phyloP scores from a whole-genome alignment of 495 filamentous ascomycete species.

The Penicillium flavigenum region DNA sequence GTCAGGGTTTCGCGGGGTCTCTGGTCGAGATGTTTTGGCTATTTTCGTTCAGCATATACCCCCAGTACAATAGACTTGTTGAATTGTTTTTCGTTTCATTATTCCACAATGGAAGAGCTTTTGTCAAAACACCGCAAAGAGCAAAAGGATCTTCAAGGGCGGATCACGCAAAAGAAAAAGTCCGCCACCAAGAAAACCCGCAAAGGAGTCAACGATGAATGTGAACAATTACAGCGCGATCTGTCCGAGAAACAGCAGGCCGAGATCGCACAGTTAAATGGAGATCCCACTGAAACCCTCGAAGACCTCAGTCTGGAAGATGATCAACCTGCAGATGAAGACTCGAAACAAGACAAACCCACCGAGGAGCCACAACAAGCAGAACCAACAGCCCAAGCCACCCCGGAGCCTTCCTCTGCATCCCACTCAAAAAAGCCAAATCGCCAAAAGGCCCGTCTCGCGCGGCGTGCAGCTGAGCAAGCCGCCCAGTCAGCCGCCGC shows the following conservation, averaged over 20 bases:
- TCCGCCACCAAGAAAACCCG: conserved; percentile 93
- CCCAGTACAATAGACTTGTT: neutral
- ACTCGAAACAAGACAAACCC: conserved; percentile 12
- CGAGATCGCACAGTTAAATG: conserved; percentile 63
- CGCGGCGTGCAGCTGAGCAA: conserved; percentile 81
- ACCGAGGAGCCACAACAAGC: conserved; percentile 7
- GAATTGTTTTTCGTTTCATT: conserved; percentile 2
- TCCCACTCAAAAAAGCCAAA: conserved; percentile 69
- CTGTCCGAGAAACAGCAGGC: conserved; percentile 64
- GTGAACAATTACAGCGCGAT: conserved; percentile 67
- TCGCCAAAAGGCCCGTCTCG: conserved; percentile 85
- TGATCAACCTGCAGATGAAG: conserved; percentile 22
- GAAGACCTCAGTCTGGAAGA: conserved; percentile 35
- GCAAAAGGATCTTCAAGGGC: conserved; percentile 76
- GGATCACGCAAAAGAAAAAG: conserved; percentile 93
- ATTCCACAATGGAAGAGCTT: conserved; percentile 63
- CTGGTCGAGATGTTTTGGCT: conserved; percentile 7
- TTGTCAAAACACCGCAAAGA: conserved; percentile 84
- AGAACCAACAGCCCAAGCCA: conserved; percentile 8
- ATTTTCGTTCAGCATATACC: conserved; percentile 2
- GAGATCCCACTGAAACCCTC: conserved; percentile 32
- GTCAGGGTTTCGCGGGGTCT: conserved; percentile 38
- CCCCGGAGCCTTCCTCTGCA: conserved; percentile 15
- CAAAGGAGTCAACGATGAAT: conserved; percentile 83
- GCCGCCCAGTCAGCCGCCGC: conserved; percentile 66